Evolutionary conservation across 257 asterid species (phyloP), one percentile per base, ranked within the genome.

Genomic region (Leptodermis oblonga): DNA sequence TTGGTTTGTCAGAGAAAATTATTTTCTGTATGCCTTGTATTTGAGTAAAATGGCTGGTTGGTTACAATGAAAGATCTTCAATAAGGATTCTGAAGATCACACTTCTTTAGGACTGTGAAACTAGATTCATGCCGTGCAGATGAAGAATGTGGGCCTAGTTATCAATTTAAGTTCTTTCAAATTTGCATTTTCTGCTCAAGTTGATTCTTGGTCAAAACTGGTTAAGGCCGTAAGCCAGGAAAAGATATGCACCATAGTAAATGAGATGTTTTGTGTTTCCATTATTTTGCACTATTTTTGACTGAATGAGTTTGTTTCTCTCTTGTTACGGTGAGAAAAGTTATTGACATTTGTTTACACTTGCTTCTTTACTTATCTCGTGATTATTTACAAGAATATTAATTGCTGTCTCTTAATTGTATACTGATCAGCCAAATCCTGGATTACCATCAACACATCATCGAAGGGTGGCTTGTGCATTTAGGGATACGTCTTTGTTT

Each of bases 391-490:
- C 55, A 23, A 13, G 66, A 61, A 17, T 58, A 67, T 67, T 58
- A 65, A 70, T 69, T 76, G 68, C 67, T 68, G 53, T 72, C 72
- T 66, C 54, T 73, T 78, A 48, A 73, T 54, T 56, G 76, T 77
- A 39, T 71, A 70, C 54, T 58, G 61, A 73, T 53, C 88, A 94
- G 99, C 85, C 95, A 70, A 94, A 85, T 78, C 92, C 96, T 37
- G 99, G 97, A 75, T 69, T 89, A 80, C 92, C 96, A 67, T 87
- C 99, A 70, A 82, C 97, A 70, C 96, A 87, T 77, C 99, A 94
- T 81, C 89, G 99, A 60, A 89, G 96, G 85, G 97, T 94, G 73
- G 94, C 99, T 58, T 86, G 96, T 79, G 78, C 88, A 49, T 94
- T 91, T 74, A 85, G 97, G 86, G 99, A 94, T 77, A 86, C 87